Evolutionary conservation across 1,284 basidiomycete genomes (phyloP), one percentile per base, ranked within the genome.

Genomic region (Pseudozyma sp.): DNA sequence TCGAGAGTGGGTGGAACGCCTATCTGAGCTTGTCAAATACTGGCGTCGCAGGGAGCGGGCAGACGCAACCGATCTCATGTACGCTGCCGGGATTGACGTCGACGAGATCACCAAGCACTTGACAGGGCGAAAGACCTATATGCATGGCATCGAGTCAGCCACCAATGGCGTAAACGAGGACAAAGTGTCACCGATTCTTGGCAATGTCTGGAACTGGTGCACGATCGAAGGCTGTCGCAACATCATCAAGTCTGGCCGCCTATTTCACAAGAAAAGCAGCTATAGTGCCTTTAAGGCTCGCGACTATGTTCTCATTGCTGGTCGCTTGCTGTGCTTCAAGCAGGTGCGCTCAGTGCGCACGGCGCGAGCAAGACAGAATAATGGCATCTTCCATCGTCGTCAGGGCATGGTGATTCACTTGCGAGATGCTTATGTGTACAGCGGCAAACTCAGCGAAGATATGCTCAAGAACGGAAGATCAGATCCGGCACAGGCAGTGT

Each of bases 141-240:
- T 25, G 13, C 39, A 38, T 9, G 49, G 60, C 21, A 42, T 64
- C 12, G 56, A 59, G 6, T 31, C 25, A 31, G 25, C 25, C 25
- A 31, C 25, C 25, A 31, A 6, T 0, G 56, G 40, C 1, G 57
- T 63, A 1, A 63, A 70, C 38, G 78, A 72, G 39, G 63, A 81
- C 47, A 61, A 63, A 45, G 86, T 89, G 10, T 85, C 90, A 40
- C 88, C 90, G 3, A 88, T 89, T 31, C 85, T 93, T 53, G 87
- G 88, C 57, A 87, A 87, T 9, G 85, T 93, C 54, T 93, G 92
- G 87, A 91, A 91, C 76, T 93, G 92, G 93, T 95, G 92, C 82
- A 87, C 90, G 5, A 81, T 94, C 68, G 89, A 91, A 44, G 89
- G 89, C 8, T 95, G 93, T 78, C 89, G 89, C 63, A 88, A 91